These are phyloP conservation scores for Myochromella boudieri DNA, from an alignment of 768 basidiomycete species.

Conservation along the genomic window DNA sequence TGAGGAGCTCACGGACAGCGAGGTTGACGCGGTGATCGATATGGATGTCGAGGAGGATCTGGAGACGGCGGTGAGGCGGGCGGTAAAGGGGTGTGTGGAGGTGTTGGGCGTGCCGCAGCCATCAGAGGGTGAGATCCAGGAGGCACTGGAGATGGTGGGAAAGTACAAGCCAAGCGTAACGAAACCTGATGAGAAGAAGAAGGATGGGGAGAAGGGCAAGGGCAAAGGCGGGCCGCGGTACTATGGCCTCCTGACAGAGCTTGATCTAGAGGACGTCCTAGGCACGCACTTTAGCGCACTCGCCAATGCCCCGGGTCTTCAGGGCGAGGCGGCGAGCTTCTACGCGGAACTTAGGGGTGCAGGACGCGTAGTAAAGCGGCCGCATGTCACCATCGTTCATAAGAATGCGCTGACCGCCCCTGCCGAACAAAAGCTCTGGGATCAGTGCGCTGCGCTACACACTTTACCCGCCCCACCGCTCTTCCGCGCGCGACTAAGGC, in stretches of 20 bases:
- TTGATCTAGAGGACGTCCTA: constrained; percentile 57
- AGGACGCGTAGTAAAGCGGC: constrained; percentile 52
- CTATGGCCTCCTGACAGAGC: constrained; percentile 75
- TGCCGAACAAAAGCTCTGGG: constrained; percentile 38
- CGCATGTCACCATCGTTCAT: constrained; percentile 91
- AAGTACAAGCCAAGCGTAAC: constrained; percentile 39
- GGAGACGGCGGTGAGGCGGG: constrained; percentile 54
- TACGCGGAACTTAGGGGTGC: constrained; percentile 47
- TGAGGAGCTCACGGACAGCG: constrained; percentile 52
- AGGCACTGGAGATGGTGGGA: constrained; percentile 48
- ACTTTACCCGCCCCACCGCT: constrained; percentile 40
- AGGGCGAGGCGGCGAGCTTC: constrained; percentile 38
- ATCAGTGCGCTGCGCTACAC: constrained; percentile 47
- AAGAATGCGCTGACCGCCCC: constrained; percentile 41
- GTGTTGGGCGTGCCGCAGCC: constrained; percentile 57
- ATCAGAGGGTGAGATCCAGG: constrained; percentile 50
- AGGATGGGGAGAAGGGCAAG: constrained; percentile 34
- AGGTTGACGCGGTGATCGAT: constrained; percentile 65
- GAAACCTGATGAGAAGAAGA: constrained; percentile 32
- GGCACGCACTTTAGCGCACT: constrained; percentile 35
- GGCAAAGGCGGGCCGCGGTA: constrained; percentile 54
- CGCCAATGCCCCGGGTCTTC: constrained; percentile 12
- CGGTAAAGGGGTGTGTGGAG: constrained; percentile 56
- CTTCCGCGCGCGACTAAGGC: constrained; percentile 60
- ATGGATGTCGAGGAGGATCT: constrained; percentile 56